Evolutionary conservation across 139 green algal genomes (phyloP).

Genomic region (Choricystis sp.): DNA sequence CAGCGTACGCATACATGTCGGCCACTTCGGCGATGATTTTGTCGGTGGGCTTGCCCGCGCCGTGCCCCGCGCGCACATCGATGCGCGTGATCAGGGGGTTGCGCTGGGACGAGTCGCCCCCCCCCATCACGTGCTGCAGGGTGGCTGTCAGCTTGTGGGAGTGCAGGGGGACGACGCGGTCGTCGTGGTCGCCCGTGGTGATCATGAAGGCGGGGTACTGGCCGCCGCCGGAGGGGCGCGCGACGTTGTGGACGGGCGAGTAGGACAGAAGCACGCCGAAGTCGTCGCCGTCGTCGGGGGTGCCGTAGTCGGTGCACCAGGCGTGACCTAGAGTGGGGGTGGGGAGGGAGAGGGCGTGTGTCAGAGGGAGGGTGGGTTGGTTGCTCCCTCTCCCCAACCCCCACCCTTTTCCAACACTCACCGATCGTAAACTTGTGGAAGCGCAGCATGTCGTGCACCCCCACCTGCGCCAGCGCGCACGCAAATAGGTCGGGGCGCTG

Average conservation of each 20-base stretch:
- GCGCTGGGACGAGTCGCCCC: conserved; percentile 25
- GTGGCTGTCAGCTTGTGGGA: conserved; percentile 62
- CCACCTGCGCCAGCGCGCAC: conserved; percentile 64
- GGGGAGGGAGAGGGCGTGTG: too few relatives aligned
- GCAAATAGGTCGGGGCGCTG: conserved; percentile 83
- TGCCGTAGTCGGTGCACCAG: conserved; percentile 69
- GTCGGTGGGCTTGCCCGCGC: conserved; percentile 72
- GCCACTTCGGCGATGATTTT: conserved; percentile 38
- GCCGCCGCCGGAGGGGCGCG: conserved; percentile 17
- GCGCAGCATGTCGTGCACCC: conserved; percentile 88
- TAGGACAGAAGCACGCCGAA: conserved; percentile 56
- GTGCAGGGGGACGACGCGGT: conserved; percentile 78
- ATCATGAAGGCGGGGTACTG: conserved; percentile 77
- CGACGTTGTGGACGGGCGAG: conserved; percentile 87
- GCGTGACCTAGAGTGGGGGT: too few relatives aligned
- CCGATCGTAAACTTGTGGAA: conserved; percentile 87
- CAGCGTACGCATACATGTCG: conserved; percentile 30
- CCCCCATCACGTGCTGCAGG: conserved; percentile 56
- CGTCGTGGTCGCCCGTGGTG: conserved; percentile 72
- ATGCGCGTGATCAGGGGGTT: conserved; percentile 74
- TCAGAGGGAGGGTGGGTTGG: too few relatives aligned
- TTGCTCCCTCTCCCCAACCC: too few relatives aligned
- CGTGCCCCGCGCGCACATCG: conserved; percentile 65
- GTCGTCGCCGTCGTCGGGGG: conserved; percentile 44
- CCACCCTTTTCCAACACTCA: too few relatives aligned